Conservation (phyloP, 805 yeast species). For the Saccharomycopsis sp. region DNA sequence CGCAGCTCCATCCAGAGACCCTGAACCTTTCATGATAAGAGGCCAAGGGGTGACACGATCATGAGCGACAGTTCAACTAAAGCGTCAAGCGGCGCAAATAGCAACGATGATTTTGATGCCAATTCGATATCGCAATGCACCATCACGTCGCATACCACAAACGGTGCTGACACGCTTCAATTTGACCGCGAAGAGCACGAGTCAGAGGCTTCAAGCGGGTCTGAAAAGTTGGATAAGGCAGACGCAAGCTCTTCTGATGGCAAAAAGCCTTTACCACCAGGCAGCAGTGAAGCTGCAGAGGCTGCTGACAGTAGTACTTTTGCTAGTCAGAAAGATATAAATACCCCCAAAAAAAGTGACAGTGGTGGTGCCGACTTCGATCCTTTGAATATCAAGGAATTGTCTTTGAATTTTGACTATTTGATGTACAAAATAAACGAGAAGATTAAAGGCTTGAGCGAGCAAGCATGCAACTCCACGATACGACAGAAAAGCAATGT, state of each 20-base stretch:
- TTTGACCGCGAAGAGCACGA: background rate
- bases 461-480: constrained; percentile 30
- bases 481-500: constrained; percentile 24
- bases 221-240: background rate
- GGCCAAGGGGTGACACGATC: background rate
- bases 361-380: constrained; percentile 31
- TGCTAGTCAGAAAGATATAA: background rate
- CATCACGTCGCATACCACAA: constrained; percentile 17
- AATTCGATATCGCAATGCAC: constrained; percentile 25
- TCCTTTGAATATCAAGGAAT: constrained; percentile 53
- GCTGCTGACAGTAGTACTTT: background rate
- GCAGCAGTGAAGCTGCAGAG: background rate
- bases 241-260: constrained; percentile 5
- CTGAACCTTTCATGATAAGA: no score
- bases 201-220: no score
- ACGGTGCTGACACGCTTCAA: constrained; percentile 19
- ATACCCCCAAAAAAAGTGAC: background rate
- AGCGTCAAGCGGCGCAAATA: background rate
- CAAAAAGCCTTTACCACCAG: background rate
- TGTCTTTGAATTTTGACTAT: constrained; percentile 60
- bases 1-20: background rate
- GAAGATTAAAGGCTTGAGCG: constrained; percentile 42
- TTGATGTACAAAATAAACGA: constrained; percentile 56
- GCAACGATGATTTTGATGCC: constrained; percentile 26
- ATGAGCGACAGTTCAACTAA: background rate